Percentiles rank a stretch among this genome's conserved stretches.
These are phyloP conservation scores for Schizosaccharomyces cryophilus DNA, from an alignment of 805 yeast genomes.

Conservation along the genomic window DNA sequence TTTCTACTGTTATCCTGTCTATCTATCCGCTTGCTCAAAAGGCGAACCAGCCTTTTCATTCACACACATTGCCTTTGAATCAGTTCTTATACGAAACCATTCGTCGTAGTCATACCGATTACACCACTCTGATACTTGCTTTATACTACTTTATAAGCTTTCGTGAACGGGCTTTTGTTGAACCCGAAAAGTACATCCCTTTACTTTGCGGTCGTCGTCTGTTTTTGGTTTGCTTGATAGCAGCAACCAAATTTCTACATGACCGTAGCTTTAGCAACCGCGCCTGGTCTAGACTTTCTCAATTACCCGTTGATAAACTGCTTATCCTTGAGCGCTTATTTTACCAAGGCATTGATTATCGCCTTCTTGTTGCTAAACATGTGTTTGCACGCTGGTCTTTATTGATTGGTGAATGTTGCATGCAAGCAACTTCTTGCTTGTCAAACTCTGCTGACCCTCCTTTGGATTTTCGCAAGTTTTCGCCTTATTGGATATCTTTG, in stretches of 20 bases:
- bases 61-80: constrained; percentile 12
- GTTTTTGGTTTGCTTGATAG: constrained; percentile 40
- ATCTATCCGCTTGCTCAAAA: background rate
- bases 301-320: constrained; percentile 19
- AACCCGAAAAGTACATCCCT: constrained; percentile 4
- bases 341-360: background rate
- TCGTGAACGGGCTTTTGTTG: constrained; percentile 8
- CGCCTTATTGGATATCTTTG: background rate
- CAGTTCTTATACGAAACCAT: constrained; percentile 18
- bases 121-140: constrained; percentile 38
- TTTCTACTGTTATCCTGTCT: background rate
- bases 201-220: constrained; percentile 34
- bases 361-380: background rate
- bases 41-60: constrained; percentile 5
- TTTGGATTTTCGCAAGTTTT: background rate
- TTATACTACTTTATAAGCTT: constrained; percentile 37
- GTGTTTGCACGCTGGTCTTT: background rate
- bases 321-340: background rate
- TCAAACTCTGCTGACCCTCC: background rate
- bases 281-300: constrained; percentile 56
- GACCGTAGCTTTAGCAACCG: constrained; percentile 45
- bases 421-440: background rate
- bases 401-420: background rate
- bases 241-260: constrained; percentile 49
- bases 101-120: constrained; percentile 30